phyloP scores from a whole-genome alignment of 495 filamentous ascomycete species.

The Cercophora sp. region DNA sequence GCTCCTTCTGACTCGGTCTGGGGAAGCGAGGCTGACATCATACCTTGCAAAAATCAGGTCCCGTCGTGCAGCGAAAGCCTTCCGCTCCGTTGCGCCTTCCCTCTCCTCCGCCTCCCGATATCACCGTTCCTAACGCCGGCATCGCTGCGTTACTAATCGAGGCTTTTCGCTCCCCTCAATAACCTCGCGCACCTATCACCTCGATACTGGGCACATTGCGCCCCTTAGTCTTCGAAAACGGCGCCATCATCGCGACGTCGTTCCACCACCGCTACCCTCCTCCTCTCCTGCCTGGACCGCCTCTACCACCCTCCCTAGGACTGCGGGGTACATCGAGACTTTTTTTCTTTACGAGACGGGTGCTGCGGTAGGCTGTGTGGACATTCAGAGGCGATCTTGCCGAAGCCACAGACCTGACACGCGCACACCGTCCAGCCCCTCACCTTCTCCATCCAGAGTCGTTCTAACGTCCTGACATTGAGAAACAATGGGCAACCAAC shows the following conservation, averaged over 20 bases:
- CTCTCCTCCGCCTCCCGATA: conserved; percentile 12
- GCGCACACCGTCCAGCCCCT: conserved; percentile 38
- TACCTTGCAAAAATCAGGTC: too few relatives aligned
- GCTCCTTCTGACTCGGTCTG: too few relatives aligned
- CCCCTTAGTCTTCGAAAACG: conserved; percentile 31
- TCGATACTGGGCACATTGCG: conserved; percentile 12
- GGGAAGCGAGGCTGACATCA: conserved; percentile 28
- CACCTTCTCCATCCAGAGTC: conserved; percentile 27
- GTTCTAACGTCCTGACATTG: conserved; percentile 24
- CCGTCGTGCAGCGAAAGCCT: too few relatives aligned
- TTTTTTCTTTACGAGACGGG: conserved; percentile 32
- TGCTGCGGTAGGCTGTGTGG: conserved; percentile 44
- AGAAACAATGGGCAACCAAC: conserved; percentile 81
- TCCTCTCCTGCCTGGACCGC: conserved; percentile 44
- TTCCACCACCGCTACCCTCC: conserved; percentile 38
- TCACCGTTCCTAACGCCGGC: conserved; percentile 19
- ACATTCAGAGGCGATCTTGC: conserved; percentile 31
- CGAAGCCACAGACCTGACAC: conserved; percentile 37
- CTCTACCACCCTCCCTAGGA: conserved; percentile 48
- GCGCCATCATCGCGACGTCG: conserved; percentile 40
- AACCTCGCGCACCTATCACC: conserved; percentile 10
- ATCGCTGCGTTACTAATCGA: conserved; percentile 6
- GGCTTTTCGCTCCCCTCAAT: conserved; percentile 10
- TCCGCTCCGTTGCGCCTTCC: conserved; percentile 3
- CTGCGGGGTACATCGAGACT: conserved; percentile 15